These are phyloP conservation scores for Camellia lanceoleosa DNA, from an alignment of 148 eudicot species.

Conservation along the genomic window DNA sequence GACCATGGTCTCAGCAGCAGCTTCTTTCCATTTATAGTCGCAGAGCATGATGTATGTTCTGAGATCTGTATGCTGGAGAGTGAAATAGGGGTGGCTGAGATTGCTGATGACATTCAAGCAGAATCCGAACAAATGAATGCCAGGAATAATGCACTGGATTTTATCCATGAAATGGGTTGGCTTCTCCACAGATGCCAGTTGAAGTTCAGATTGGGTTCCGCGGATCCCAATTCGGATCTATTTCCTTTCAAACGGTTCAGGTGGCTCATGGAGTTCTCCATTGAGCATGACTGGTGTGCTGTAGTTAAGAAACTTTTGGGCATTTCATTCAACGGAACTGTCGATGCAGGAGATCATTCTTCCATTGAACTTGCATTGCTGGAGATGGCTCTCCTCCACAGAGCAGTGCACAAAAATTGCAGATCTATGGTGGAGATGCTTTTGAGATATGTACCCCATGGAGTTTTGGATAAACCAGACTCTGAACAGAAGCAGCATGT, in stretches of 20 bases:
- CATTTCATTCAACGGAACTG: slow-evolving; percentile 52
- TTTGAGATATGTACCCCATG: slow-evolving; percentile 44
- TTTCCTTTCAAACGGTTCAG: slow-evolving; percentile 69
- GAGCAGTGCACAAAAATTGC: slow-evolving; percentile 71
- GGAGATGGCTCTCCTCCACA: slow-evolving; percentile 72
- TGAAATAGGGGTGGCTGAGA: slow-evolving; percentile 36
- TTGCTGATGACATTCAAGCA: slow-evolving; percentile 30
- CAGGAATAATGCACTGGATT: slow-evolving; percentile 58
- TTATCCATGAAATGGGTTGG: slow-evolving; percentile 96
- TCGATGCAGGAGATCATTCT: slow-evolving; percentile 48
- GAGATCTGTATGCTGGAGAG: slow-evolving; percentile 83
- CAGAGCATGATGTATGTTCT: slow-evolving; percentile 81
- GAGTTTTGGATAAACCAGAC: slow-evolving; percentile 13
- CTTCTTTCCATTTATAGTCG: slow-evolving; percentile 90
- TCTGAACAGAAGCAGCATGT: slow-evolving; percentile 21
- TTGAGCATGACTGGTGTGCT: slow-evolving; percentile 83
- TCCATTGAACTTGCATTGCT: slow-evolving; percentile 46
- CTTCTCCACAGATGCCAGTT: slow-evolving; percentile 63
- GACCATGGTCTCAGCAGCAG: slow-evolving; percentile 67
- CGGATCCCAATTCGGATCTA: slow-evolving; percentile 32
- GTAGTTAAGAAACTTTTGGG: slow-evolving; percentile 70
- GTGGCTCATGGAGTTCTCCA: slow-evolving; percentile 73
- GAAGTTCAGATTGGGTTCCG: slow-evolving; percentile 34
- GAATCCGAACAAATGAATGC: slow-evolving; percentile 28
- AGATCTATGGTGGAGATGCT: slow-evolving; percentile 69